Percentiles rank a stretch among this genome's conserved stretches.
Evolutionary conservation across 768 basidiomycete species (phyloP).

Genomic region (Heimioporus sp.): DNA sequence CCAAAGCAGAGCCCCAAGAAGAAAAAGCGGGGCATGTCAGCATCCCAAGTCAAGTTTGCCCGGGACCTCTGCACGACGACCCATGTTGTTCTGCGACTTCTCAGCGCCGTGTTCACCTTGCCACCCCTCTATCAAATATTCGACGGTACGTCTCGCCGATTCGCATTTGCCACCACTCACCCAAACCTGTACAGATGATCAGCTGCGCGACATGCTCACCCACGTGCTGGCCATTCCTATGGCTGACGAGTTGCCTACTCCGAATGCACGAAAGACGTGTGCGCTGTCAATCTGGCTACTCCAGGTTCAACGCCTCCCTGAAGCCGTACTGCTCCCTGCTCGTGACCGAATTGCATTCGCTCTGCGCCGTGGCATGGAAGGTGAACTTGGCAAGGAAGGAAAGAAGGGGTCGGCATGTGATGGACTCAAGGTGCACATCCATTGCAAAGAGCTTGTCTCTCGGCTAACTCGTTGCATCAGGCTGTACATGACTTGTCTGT

Average conservation of each 20-base stretch:
- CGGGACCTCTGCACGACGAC: constrained; percentile 74
- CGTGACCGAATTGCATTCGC: constrained; percentile 69
- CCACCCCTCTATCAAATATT: constrained; percentile 62
- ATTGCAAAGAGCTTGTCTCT: constrained; percentile 3
- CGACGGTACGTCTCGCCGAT: constrained; percentile 44
- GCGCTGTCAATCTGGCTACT: constrained; percentile 75
- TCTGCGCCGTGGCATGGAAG: constrained; percentile 73
- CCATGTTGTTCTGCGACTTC: constrained; percentile 67
- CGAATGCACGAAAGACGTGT: constrained; percentile 84
- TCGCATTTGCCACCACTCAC: neutral
- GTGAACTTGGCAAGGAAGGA: constrained; percentile 84
- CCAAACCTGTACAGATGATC: constrained; percentile 42
- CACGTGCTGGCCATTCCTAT: constrained; percentile 71
- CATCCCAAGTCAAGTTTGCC: constrained; percentile 74
- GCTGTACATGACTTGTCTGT: constrained; percentile 70
- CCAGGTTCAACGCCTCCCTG: constrained; percentile 68
- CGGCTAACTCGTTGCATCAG: constrained; percentile 36
- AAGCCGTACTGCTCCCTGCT: constrained; percentile 56
- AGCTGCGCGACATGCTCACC: constrained; percentile 59
- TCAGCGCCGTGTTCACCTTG: constrained; percentile 57
- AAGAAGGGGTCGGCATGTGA: constrained; percentile 83
- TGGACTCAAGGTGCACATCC: constrained; percentile 61
- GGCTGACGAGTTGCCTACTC: constrained; percentile 66
- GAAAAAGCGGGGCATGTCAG: constrained; percentile 66
- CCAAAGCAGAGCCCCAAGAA: constrained; percentile 61